A percentile compares a stretch with the other conserved stretches of the same genome.
phyloP scores from a whole-genome alignment of 352 stramenopile genomes.

The Pythium scleroteichum region DNA sequence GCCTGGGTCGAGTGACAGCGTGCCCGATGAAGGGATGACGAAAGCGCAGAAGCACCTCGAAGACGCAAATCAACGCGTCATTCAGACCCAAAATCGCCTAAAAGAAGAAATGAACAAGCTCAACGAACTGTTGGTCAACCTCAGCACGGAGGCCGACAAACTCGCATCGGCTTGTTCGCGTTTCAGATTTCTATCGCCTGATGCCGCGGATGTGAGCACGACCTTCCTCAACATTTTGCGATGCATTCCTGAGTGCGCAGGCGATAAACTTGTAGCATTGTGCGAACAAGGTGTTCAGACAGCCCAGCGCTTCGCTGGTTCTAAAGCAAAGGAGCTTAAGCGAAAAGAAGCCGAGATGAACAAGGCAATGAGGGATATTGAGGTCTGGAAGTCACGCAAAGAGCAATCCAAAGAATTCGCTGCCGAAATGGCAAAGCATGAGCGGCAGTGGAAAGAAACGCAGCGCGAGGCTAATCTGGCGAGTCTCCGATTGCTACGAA shows the following conservation, averaged over 20 bases:
- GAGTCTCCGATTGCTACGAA: constrained; percentile 45
- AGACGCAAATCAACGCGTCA: constrained; percentile 37
- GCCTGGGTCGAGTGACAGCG: background rate
- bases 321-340: constrained; percentile 48
- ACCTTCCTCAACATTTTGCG: constrained; percentile 31
- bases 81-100: constrained; percentile 51
- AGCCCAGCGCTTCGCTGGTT: constrained; percentile 47
- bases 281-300: constrained; percentile 50
- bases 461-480: constrained; percentile 42
- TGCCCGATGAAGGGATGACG: background rate
- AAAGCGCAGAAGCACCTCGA: constrained; percentile 33
- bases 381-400: constrained; percentile 64
- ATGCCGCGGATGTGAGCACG: constrained; percentile 27
- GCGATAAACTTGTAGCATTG: constrained; percentile 43
- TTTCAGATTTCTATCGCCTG: constrained; percentile 38
- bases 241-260: constrained; percentile 46
- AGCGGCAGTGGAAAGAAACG: constrained; percentile 44
- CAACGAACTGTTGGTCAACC: constrained; percentile 49
- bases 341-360: constrained; percentile 58
- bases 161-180: constrained; percentile 33
- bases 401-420: constrained; percentile 62
- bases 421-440: constrained; percentile 50
- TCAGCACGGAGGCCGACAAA: constrained; percentile 48
- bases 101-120: constrained; percentile 42
- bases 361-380: constrained; percentile 52